These are phyloP conservation scores for Pleurotus eryngii DNA, from an alignment of 768 basidiomycete species.

Conservation along the genomic window DNA sequence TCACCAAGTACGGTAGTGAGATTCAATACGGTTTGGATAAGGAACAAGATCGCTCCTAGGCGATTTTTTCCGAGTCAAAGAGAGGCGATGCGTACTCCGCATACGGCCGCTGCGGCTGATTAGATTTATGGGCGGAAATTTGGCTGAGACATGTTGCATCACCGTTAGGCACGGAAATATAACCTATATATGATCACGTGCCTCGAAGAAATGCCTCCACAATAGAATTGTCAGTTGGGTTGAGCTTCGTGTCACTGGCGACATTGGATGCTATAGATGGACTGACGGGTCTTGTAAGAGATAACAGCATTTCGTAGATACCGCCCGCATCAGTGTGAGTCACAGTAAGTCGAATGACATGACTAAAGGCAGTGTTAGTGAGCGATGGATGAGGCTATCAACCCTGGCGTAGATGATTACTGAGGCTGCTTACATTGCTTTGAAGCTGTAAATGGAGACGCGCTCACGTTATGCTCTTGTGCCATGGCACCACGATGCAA, in stretches of 20 bases:
- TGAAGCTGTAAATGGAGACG: neutral
- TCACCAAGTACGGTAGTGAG: constrained; percentile 1
- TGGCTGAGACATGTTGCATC: constrained; percentile 4
- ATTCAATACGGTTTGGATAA: constrained; percentile 4
- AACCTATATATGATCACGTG: neutral
- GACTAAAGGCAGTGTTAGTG: constrained; percentile 9
- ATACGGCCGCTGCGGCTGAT: constrained; percentile 6
- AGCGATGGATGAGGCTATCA: neutral
- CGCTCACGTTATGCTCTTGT: neutral
- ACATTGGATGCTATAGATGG: neutral
- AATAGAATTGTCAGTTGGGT: neutral
- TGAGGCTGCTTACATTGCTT: constrained; percentile 1
- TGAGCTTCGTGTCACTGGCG: neutral
- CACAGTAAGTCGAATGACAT: neutral
- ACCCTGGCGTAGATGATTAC: constrained; percentile 2
- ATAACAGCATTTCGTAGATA: constrained; percentile 4
- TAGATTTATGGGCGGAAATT: constrained; percentile 1
- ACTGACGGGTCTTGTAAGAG: neutral
- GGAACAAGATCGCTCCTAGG: constrained; percentile 4
- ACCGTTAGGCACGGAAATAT: constrained; percentile 3
- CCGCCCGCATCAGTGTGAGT: constrained; percentile 1
- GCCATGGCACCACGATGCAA: neutral
- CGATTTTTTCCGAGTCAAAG: constrained; percentile 2
- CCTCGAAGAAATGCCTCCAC: neutral
- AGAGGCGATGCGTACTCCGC: constrained; percentile 2